Base-by-base conservation (phyloP, 2,329 filamentous ascomycete genomes). In the Magnaporthiopsis poae region DNA sequence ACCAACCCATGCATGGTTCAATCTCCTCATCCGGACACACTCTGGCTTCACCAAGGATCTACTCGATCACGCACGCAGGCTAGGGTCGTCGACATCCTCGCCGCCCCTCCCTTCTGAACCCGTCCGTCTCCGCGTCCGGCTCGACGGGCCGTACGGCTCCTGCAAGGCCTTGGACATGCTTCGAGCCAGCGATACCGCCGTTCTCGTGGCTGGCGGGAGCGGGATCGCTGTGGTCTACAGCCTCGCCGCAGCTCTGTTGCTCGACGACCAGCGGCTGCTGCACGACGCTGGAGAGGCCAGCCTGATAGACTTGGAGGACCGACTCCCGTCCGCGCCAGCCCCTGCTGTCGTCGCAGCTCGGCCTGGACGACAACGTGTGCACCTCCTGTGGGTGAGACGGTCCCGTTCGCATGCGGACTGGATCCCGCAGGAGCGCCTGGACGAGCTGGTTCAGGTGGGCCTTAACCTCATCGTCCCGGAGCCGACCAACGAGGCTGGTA, bases 121-220 rank as follows among this genome's bases (percentile, higher is more conserved):
- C 67, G 70, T 77, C 7, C 77, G 77, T 2, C 77, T 82, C 0
- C 70, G 71, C 1, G 77, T 88, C 31, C 79, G 82, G 8, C 74
- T 89, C n/a, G 86, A 90, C 69, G 87, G 87, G 0, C 87, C 87
- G 0, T 89, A 90, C 70, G 87, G 87, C 59, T 86, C 83, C 12
- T 76, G 78, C 0, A 81, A 84, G 69, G 83, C 86, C 0, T 76
- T 86, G 21, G 75, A 82, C 25, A 79, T 85, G 71, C 77, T 89
- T 2, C 77, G 79, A 9, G 75, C 77, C 18, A 78, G 80, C 21
- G 77, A 81, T 59, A 78, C 81, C 0, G 79, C 82, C 0, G 74
- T 89, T 4, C 73, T 89, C 13, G 77, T 90, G 11, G 86, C 86
- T 1, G 86, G 87, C 3, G 87, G 87, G 0, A 86, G 84, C 35